Evolutionary conservation across 2,329 filamentous ascomycete species (phyloP), one percentile per base, ranked within the genome.

Genomic region (Aureobasidium subglaciale): DNA sequence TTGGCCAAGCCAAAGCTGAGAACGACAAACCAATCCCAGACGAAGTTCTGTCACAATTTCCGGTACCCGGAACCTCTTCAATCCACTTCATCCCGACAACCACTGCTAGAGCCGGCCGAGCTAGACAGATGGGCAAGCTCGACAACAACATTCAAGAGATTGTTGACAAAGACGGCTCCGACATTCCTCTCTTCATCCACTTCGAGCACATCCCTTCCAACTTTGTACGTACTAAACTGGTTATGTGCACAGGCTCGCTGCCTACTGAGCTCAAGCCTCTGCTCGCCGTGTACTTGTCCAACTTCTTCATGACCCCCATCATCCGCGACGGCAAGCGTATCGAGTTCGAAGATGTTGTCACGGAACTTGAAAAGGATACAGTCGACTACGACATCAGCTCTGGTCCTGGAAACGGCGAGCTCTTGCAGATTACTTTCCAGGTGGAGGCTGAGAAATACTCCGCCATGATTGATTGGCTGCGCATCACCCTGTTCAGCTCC

Each of bases 271-370:
- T 92, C 58, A 90, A 92, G 67, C 93, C 93, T 3, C 73, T 99
- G 20, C 76, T 97, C 45, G 80, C 86, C 3, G 79, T 97, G 37
- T 97, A 95, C 66, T 85, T 84, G 27, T 88, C 91, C 66, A 93
- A 92, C 66, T 96, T 97, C 75, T 99, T 97, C 78, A 92, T 90
- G 67, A 90, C 90, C 0, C 93, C 92, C 2, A 85, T 99, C 58
- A 78, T 80, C 64, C 84, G 85, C 27, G 79, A 90, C 63, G 90
- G 88, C 40, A 78, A 89, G 67, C 81, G 80, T 22, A 75, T 99
- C 27, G 84, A 87, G 45, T 99, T 97, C 64, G 93, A 97, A 68
- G 83, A 96, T 59, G 88, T 97, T 3, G 90, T 97, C 41, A 88
- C 90, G 67, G 85, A 91, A 66, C 79, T 99, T 4, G 93, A 99